phyloP scores from a whole-genome alignment of 2,329 filamentous ascomycete species.

The Coniochaeta ligniaria region DNA sequence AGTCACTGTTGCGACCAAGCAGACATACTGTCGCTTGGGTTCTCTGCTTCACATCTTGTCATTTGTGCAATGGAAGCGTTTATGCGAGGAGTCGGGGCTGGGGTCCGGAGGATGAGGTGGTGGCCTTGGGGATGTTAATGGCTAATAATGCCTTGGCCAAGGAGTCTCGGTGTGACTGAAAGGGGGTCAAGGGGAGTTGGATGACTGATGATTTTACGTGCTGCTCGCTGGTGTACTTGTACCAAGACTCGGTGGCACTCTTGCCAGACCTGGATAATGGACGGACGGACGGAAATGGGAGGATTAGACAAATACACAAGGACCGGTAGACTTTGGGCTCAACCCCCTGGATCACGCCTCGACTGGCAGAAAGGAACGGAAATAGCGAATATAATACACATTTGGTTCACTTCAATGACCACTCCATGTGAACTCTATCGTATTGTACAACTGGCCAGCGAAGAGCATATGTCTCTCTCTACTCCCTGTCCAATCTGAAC shows the following conservation, averaged over 20 bases:
- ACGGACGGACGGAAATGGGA: neutral
- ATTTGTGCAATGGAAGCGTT: neutral
- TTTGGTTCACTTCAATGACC: neutral
- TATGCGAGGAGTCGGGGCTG: neutral
- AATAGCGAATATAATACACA: neutral
- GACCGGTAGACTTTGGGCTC: neutral
- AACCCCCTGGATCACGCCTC: neutral
- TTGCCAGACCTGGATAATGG: neutral
- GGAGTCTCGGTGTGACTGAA: neutral
- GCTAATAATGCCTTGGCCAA: neutral
- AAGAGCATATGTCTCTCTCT: constrained; percentile 1
- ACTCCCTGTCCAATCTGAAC: neutral
- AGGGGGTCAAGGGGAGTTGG: neutral
- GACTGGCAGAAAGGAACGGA: neutral
- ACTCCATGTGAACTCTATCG: constrained; percentile 2
- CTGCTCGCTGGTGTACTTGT: neutral
- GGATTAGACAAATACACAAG: neutral
- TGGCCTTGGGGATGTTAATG: neutral
- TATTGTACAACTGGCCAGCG: constrained; percentile 9
- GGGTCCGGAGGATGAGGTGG: neutral
- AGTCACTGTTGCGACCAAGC: neutral
- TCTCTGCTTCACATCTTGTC: neutral
- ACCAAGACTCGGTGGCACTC: neutral
- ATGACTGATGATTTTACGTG: neutral
- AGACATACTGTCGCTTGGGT: neutral